Evolutionary conservation across 164 flowering plant species (phyloP).

Genomic region (Sedum album): DNA sequence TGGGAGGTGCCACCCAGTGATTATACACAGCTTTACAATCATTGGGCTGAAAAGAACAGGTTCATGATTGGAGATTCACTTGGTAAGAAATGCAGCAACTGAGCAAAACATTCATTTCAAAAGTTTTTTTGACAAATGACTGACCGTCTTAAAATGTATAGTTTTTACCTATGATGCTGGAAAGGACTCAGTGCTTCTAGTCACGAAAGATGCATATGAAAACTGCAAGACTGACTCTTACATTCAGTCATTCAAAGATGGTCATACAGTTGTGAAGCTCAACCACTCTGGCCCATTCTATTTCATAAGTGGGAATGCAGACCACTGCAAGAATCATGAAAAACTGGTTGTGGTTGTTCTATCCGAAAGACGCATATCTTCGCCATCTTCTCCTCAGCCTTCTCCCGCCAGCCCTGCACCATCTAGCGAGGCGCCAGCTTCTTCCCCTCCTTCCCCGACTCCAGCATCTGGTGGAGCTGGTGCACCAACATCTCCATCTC

Average conservation of each 20-base stretch:
- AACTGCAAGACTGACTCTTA: conserved; percentile 52
- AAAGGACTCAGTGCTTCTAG: conserved; percentile 67
- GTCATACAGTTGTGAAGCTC: conserved; percentile 51
- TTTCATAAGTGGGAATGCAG: conserved; percentile 75
- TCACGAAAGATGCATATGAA: conserved; percentile 39
- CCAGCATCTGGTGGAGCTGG: conserved; percentile 15
- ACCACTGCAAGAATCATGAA: conserved; percentile 65
- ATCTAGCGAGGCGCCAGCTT: conserved; percentile 17
- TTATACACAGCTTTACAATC: conserved; percentile 25
- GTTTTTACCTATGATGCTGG: conserved; percentile 50
- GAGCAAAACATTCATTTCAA: neutral
- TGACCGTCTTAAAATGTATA: conserved; percentile 18
- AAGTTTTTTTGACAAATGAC: neutral
- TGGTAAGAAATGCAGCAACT: conserved; percentile 35
- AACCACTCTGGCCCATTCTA: conserved; percentile 60
- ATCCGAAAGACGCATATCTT: conserved; percentile 49
- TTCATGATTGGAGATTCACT: conserved; percentile 72
- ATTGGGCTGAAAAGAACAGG: conserved; percentile 69
- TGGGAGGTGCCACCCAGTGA: conserved; percentile 52
- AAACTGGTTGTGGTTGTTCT: conserved; percentile 57
- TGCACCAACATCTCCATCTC: conserved; percentile 11
- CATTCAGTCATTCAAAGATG: conserved; percentile 38
- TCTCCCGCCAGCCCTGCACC: conserved; percentile 30
- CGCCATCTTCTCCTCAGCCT: conserved; percentile 11
- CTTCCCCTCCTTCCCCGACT: conserved; percentile 21